Evolutionary conservation across 306 rosid species (phyloP).

Genomic region (Casuarina equisetifolia): DNA sequence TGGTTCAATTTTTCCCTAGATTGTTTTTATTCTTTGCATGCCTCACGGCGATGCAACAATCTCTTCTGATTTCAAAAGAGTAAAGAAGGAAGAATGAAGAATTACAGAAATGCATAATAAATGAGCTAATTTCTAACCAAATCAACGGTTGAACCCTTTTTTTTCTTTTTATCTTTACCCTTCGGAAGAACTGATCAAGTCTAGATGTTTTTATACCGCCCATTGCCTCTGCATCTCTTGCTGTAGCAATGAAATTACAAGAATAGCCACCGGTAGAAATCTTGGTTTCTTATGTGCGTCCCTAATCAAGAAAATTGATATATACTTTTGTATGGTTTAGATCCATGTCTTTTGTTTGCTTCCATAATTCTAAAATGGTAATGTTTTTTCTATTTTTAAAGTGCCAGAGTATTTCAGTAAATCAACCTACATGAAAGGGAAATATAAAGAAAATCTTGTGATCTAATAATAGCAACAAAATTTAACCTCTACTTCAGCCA

Average conservation of each 20-base stretch:
- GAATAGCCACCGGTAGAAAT: background rate
- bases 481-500: background rate
- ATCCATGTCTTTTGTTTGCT: background rate
- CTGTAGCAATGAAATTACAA: background rate
- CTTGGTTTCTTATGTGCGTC: background rate
- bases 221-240: background rate
- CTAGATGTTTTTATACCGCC: background rate
- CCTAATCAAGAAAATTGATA: background rate
- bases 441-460: background rate
- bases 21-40: background rate
- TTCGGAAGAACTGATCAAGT: background rate
- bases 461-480: background rate
- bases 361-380: background rate
- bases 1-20: background rate
- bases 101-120: background rate
- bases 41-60: background rate
- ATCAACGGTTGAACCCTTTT: background rate
- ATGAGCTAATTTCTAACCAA: background rate
- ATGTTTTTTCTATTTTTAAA: background rate
- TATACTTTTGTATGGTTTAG: background rate
- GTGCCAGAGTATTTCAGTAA: background rate
- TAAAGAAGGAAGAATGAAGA: background rate
- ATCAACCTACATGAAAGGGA: background rate
- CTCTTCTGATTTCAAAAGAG: background rate
- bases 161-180: background rate